phyloP scores from a whole-genome alignment of 495 filamentous ascomycete species.

The Aspergillus bridgeri region DNA sequence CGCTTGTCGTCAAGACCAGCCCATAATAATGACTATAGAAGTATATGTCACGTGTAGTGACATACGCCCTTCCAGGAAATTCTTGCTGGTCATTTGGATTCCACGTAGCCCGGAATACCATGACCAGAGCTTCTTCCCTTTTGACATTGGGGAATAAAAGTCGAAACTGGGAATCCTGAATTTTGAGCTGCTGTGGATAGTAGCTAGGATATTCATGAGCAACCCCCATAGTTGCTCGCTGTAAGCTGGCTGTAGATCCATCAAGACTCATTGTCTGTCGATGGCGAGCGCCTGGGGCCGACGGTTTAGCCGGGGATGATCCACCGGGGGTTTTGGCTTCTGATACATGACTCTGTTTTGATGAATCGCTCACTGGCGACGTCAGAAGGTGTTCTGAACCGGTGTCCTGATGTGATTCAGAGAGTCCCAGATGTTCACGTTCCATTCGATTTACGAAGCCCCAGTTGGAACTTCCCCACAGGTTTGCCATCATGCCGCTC shows the following conservation, averaged over 20 bases:
- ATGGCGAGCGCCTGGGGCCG: slow-evolving; percentile 45
- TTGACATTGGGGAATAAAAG: slow-evolving; percentile 82
- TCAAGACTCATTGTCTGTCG: slow-evolving; percentile 81
- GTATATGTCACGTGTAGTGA: slow-evolving; percentile 81
- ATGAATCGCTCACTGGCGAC: slow-evolving; percentile 30
- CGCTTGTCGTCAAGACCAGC: slow-evolving; percentile 76
- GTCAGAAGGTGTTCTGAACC: slow-evolving; percentile 19
- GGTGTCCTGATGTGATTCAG: slow-evolving; percentile 35
- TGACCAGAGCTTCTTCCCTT: slow-evolving; percentile 68
- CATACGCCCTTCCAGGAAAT: slow-evolving; percentile 82
- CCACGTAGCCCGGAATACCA: slow-evolving; percentile 75
- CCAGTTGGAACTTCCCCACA: slow-evolving; percentile 88
- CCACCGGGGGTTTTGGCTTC: slow-evolving; percentile 18
- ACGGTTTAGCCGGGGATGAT: slow-evolving; percentile 8
- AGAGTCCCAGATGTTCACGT: slow-evolving; percentile 48
- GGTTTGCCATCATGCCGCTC: slow-evolving; percentile 81
- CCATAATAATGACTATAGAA: slow-evolving; percentile 96
- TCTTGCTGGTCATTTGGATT: slow-evolving; percentile 74
- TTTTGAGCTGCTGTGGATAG: slow-evolving; percentile 78
- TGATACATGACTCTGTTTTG: slow-evolving; percentile 19
- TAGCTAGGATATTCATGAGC: slow-evolving; percentile 67
- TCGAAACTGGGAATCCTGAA: slow-evolving; percentile 90
- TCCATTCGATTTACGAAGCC: slow-evolving; percentile 67
- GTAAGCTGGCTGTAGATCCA: slow-evolving; percentile 47
- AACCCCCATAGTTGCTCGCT: slow-evolving; percentile 35